Evolutionary conservation across 2,329 filamentous ascomycete species (phyloP).

Genomic region (Lachnellula suecica): DNA sequence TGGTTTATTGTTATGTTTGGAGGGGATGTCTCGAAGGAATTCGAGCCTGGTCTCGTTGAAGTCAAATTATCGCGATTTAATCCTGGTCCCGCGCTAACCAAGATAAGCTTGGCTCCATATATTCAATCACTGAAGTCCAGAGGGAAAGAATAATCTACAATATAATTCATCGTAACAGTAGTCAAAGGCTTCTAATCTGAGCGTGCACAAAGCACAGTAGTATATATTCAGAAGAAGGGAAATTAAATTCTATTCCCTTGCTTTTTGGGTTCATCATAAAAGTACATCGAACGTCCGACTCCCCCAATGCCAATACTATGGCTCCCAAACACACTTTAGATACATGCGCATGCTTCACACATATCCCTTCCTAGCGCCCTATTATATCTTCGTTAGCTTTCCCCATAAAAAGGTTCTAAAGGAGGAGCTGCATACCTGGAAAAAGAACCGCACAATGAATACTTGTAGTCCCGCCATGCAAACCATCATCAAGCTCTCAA

Average conservation of each 20-base stretch:
- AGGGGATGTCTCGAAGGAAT: conserved; percentile 6
- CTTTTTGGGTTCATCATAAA: conserved; percentile 14
- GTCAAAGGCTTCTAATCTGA: no score
- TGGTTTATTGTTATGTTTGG: conserved; percentile 9
- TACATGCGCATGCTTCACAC: conserved; percentile 47
- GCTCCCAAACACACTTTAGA: conserved; percentile 1
- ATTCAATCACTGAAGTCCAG: no score
- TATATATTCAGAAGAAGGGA: background rate
- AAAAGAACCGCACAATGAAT: conserved; percentile 97
- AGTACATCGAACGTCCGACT: conserved; percentile 21
- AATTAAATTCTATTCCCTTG: conserved; percentile 12
- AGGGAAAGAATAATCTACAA: no score
- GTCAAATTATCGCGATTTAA: conserved; percentile 18
- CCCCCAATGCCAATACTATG: conserved; percentile 16
- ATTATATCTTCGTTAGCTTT: conserved; percentile 8
- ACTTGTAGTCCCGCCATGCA: conserved; percentile 96
- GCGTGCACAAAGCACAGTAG: background rate
- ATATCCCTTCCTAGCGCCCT: conserved; percentile 69
- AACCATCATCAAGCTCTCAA: conserved; percentile 88
- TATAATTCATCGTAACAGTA: no score
- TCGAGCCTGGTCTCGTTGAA: conserved; percentile 12
- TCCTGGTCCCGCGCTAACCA: conserved; percentile 7
- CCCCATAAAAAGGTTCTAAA: conserved; percentile 14
- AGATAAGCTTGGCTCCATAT: background rate
- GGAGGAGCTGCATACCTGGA: conserved; percentile 63